These are phyloP conservation scores for Populus hybrid DNA, from an alignment of 441 rosid genomes.

Conservation along the genomic window DNA sequence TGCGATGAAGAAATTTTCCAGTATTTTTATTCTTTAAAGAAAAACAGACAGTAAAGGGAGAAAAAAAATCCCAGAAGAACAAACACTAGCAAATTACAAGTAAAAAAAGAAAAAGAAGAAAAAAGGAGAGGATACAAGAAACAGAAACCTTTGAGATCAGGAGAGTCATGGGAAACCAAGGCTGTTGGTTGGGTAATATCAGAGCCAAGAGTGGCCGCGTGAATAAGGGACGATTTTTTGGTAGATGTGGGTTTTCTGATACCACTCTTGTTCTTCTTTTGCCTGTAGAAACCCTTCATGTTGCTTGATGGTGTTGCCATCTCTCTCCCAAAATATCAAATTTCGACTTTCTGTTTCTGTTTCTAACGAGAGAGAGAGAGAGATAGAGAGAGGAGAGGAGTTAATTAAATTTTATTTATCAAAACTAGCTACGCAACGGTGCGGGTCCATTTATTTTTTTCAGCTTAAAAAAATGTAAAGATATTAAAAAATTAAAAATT, in stretches of 20 bases:
- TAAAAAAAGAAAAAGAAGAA: background rate
- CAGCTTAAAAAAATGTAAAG: too few species aligned
- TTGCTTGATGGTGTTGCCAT: constrained; percentile 49
- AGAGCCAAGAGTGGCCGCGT: constrained; percentile 37
- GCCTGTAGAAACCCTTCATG: constrained; percentile 64
- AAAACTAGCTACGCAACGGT: too few species aligned
- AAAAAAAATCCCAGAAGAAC: background rate
- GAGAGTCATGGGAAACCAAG: constrained; percentile 40
- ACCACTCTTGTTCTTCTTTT: constrained; percentile 33
- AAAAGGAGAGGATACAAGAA: background rate
- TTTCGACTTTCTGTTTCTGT: background rate
- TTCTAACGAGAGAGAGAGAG: background rate
- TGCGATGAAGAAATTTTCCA: background rate
- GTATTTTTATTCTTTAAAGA: background rate
- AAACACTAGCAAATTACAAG: too few species aligned
- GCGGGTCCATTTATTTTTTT: too few species aligned
- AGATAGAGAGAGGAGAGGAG: background rate
- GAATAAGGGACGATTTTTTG: constrained; percentile 26
- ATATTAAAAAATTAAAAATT: too few species aligned
- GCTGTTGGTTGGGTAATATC: constrained; percentile 37
- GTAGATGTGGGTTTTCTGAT: constrained; percentile 17
- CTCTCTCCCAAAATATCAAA: constrained; percentile 4
- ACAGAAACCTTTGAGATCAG: constrained; percentile 37
- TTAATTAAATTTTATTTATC: too few species aligned
- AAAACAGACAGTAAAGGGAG: background rate